Percentiles rank a stretch among this genome's conserved stretches.
Conservation (phyloP, 2,329 filamentous ascomycete genomes). For the Cercospora nicotianae region DNA sequence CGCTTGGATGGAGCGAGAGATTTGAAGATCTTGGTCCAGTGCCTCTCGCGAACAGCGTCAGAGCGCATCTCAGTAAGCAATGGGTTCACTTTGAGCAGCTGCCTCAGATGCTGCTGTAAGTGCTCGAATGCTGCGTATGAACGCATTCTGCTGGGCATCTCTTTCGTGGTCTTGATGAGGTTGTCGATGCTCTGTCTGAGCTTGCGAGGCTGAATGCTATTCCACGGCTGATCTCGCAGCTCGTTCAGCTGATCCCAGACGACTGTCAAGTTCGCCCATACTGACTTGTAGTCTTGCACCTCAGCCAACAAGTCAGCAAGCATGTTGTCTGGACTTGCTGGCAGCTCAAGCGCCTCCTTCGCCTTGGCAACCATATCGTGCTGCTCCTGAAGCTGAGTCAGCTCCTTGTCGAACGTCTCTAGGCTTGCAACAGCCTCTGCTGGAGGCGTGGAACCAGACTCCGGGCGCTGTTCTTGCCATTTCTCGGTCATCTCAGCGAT, state of each 20-base stretch:
- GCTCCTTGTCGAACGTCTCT: conserved; percentile 76
- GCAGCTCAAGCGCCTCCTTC: conserved; percentile 92
- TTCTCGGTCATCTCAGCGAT: conserved; percentile 79
- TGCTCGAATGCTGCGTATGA: conserved; percentile 99
- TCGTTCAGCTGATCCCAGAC: conserved; percentile 97
- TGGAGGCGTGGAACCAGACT: conserved; percentile 89
- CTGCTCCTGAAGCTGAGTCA: conserved; percentile 82
- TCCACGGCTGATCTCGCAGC: conserved; percentile 89
- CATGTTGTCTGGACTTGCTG: conserved; percentile 74
- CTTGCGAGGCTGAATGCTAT: conserved; percentile 90
- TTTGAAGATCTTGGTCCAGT: conserved; percentile 99
- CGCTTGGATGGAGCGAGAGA: conserved; percentile 87
- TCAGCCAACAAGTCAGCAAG: conserved; percentile 87
- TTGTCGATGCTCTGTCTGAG: conserved; percentile 85
- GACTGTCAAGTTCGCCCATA: conserved; percentile 92
- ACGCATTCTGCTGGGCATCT: conserved; percentile 98
- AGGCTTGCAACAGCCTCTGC: conserved; percentile 83
- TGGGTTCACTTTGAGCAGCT: conserved; percentile 86
- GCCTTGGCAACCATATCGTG: conserved; percentile 93
- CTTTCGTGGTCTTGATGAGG: conserved; percentile 95
- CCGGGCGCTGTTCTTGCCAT: conserved; percentile 96
- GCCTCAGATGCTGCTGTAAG: conserved; percentile 85
- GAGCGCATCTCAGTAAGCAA: conserved; percentile 89
- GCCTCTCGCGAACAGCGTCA: conserved; percentile 90
- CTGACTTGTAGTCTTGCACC: conserved; percentile 97